Evolutionary conservation across 495 filamentous ascomycete species (phyloP).

Genomic region (Podospora tetraspora): DNA sequence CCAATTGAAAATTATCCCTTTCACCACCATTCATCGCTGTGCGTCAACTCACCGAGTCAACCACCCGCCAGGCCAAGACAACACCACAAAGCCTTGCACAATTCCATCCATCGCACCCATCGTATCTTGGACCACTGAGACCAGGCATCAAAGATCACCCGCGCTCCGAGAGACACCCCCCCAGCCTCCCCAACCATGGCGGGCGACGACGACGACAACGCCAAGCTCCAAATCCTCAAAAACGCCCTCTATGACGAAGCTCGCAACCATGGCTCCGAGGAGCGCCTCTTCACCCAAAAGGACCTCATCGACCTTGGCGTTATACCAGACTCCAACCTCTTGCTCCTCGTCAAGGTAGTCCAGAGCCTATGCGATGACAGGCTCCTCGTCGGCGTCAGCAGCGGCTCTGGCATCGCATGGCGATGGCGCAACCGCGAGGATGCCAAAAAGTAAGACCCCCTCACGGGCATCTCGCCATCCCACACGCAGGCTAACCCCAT

Average conservation of each 20-base stretch:
- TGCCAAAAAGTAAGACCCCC: constrained; percentile 57
- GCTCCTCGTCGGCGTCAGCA: constrained; percentile 56
- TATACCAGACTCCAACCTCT: constrained; percentile 54
- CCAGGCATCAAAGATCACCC: background rate
- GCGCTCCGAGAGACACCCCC: background rate
- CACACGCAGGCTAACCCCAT: background rate
- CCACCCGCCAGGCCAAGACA: background rate
- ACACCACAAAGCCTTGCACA: background rate
- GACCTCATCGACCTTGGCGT: constrained; percentile 58
- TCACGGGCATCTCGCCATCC: background rate
- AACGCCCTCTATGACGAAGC: constrained; percentile 31
- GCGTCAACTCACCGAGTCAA: background rate
- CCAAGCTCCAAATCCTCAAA: constrained; percentile 30
- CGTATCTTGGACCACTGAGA: background rate
- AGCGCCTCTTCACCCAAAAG: constrained; percentile 59
- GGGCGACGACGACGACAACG: constrained; percentile 15
- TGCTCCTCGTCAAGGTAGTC: constrained; percentile 54
- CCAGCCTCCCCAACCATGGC: constrained; percentile 17
- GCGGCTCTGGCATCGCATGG: constrained; percentile 57
- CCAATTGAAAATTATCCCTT: background rate
- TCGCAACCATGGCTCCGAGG: constrained; percentile 34
- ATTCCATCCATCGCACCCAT: background rate
- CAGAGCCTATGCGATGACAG: constrained; percentile 61
- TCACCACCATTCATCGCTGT: background rate
- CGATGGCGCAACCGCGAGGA: constrained; percentile 60